A percentile compares a stretch with the other conserved stretches of the same genome.
Evolutionary conservation across 2,329 filamentous ascomycete genomes (phyloP).

Genomic region (Clarireedia sp.): DNA sequence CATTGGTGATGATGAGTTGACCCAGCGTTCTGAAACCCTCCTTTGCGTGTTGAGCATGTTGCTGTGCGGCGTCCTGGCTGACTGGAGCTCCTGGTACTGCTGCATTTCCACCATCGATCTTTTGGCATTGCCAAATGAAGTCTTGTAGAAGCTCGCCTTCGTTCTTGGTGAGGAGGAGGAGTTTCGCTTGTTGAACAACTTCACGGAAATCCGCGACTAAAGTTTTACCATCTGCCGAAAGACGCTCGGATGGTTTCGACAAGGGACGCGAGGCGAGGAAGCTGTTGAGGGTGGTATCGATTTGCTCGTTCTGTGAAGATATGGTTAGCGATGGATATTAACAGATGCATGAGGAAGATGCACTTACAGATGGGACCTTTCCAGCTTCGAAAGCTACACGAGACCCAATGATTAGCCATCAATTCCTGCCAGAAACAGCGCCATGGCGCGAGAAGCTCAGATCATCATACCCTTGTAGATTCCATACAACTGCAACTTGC

Average conservation of each 20-base stretch:
- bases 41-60: slow-evolving; percentile 76
- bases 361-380: slow-evolving; percentile 67
- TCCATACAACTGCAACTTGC: slow-evolving; percentile 91
- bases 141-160: slow-evolving; percentile 90
- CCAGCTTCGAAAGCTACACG: slow-evolving; percentile 70
- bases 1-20: slow-evolving; percentile 85
- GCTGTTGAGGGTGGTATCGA: slow-evolving; percentile 89
- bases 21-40: slow-evolving; percentile 83
- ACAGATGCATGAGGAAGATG: not conserved
- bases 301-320: slow-evolving; percentile 51
- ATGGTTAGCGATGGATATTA: slow-evolving; percentile 3
- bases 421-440: not conserved
- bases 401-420: slow-evolving; percentile 18
- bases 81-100: slow-evolving; percentile 57
- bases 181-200: slow-evolving; percentile 78
- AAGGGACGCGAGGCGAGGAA: slow-evolving; percentile 67
- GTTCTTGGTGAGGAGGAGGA: slow-evolving; percentile 85
- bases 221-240: slow-evolving; percentile 74
- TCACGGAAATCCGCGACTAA: slow-evolving; percentile 70
- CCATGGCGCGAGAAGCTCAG: not conserved
- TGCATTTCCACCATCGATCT: slow-evolving; percentile 58
- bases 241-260: slow-evolving; percentile 60
- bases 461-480: slow-evolving; percentile 57
- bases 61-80: slow-evolving; percentile 67
- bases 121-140: slow-evolving; percentile 89